Evolutionary conservation across 495 filamentous ascomycete genomes (phyloP).

Genomic region (Diplogelasinospora grovesii): DNA sequence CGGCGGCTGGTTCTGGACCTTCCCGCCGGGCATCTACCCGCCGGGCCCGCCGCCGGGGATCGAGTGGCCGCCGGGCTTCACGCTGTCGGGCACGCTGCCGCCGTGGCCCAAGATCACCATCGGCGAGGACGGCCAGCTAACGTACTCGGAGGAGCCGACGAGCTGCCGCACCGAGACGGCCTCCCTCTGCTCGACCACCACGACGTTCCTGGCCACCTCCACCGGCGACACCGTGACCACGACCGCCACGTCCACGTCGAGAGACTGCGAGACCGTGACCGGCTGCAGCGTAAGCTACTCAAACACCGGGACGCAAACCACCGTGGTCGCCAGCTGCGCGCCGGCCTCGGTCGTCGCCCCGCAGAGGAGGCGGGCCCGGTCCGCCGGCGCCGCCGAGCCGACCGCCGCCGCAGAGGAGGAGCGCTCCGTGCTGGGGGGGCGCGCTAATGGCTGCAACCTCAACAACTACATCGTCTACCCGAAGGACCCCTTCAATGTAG

Average conservation of each 20-base stretch:
- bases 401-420: neutral
- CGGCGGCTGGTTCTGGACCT: slow-evolving; percentile 8
- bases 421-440: neutral
- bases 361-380: too few relatives aligned
- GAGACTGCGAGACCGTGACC: slow-evolving; percentile 3
- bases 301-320: neutral
- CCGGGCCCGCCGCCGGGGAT: slow-evolving; percentile 8
- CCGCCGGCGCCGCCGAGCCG: neutral
- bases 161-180: slow-evolving; percentile 9
- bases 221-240: neutral
- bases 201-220: neutral
- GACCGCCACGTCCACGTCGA: neutral
- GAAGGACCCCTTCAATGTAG: too few relatives aligned
- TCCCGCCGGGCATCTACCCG: slow-evolving; percentile 13
- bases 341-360: neutral
- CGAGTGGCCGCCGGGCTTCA: slow-evolving; percentile 6
- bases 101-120: slow-evolving; percentile 18
- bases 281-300: slow-evolving; percentile 4
- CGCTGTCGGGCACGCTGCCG: slow-evolving; percentile 7
- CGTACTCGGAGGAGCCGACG: slow-evolving; percentile 1
- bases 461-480: too few relatives aligned
- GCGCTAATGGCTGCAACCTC: too few relatives aligned
- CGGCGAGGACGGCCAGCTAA: slow-evolving; percentile 6
- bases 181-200: slow-evolving; percentile 5
- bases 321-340: neutral